Evolutionary conservation across 2,329 filamentous ascomycete species (phyloP).

Genomic region (Diaporthe velutina): DNA sequence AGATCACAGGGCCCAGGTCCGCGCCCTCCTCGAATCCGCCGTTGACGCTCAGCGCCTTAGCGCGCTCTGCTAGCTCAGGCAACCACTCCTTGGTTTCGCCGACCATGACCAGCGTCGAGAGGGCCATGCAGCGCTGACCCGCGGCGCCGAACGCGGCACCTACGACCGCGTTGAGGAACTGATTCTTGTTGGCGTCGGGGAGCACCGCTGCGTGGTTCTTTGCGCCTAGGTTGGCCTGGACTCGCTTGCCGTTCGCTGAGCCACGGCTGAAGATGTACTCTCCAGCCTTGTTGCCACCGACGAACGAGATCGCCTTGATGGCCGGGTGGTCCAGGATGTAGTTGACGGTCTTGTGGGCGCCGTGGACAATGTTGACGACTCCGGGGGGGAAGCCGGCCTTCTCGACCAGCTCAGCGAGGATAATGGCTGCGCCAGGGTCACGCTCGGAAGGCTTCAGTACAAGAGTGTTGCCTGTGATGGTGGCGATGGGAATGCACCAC

Average conservation of each 20-base stretch:
- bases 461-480: conserved; percentile 85
- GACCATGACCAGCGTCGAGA: conserved; percentile 86
- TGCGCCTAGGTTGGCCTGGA: conserved; percentile 88
- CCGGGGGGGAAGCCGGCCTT: conserved; percentile 87
- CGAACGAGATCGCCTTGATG: conserved; percentile 90
- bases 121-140: conserved; percentile 88
- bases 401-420: conserved; percentile 82
- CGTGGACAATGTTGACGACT: conserved; percentile 87
- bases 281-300: conserved; percentile 88
- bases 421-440: conserved; percentile 87
- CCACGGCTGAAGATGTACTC: conserved; percentile 87
- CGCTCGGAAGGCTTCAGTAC: conserved; percentile 90
- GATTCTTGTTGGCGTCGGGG: conserved; percentile 91
- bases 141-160: conserved; percentile 89
- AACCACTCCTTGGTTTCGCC: conserved; percentile 90
- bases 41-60: conserved; percentile 79
- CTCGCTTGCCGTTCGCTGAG: conserved; percentile 88
- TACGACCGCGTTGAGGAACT: conserved; percentile 85
- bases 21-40: conserved; percentile 85
- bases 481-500: conserved; percentile 90
- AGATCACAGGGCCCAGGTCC: conserved; percentile 87
- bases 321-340: conserved; percentile 87
- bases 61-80: conserved; percentile 80
- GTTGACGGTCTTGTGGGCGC: conserved; percentile 83
- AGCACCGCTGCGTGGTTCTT: conserved; percentile 91